Conservation (phyloP, 2,329 filamentous ascomycete genomes). For the Aureobasidium mangrovei region DNA sequence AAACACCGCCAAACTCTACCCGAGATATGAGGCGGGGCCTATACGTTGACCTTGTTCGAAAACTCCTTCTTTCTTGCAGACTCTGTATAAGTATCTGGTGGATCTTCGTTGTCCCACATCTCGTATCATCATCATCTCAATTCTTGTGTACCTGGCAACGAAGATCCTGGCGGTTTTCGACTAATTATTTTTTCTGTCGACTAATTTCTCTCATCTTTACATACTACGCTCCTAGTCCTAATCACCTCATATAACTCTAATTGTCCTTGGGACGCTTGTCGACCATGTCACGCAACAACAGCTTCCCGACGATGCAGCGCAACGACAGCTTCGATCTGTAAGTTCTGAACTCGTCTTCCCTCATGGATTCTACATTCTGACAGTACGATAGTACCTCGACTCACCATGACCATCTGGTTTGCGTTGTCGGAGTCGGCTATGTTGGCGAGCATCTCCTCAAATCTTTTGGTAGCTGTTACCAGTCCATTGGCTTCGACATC, state of each 20-base stretch:
- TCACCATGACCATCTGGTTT: conserved; percentile 13
- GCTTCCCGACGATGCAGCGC: conserved; percentile 12
- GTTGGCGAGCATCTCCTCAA: conserved; percentile 19
- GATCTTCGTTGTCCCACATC: conserved; percentile 10
- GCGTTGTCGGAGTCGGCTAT: conserved; percentile 19
- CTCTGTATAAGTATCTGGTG: conserved; percentile 12
- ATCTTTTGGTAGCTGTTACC: conserved; percentile 18
- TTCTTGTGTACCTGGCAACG: conserved; percentile 9
- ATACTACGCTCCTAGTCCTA: conserved; percentile 2
- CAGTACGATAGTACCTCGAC: not conserved
- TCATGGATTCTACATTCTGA: not conserved
- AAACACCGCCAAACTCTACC: conserved; percentile 1
- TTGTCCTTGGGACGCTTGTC: not conserved
- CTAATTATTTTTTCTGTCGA: not conserved
- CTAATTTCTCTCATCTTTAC: not conserved
- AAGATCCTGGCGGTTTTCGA: conserved; percentile 13
- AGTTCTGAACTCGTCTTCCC: not conserved
- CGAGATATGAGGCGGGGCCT: conserved; percentile 1
- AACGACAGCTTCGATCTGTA: conserved; percentile 11
- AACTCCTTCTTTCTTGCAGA: not conserved
- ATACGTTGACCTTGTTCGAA: conserved; percentile 8
- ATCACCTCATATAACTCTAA: conserved; percentile 3
- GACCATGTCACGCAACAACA: conserved; percentile 11
- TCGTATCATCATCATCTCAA: conserved; percentile 4
- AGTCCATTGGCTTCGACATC: conserved; percentile 34